Conservation (phyloP, 805 yeast genomes). For the Lachancea waltii region DNA sequence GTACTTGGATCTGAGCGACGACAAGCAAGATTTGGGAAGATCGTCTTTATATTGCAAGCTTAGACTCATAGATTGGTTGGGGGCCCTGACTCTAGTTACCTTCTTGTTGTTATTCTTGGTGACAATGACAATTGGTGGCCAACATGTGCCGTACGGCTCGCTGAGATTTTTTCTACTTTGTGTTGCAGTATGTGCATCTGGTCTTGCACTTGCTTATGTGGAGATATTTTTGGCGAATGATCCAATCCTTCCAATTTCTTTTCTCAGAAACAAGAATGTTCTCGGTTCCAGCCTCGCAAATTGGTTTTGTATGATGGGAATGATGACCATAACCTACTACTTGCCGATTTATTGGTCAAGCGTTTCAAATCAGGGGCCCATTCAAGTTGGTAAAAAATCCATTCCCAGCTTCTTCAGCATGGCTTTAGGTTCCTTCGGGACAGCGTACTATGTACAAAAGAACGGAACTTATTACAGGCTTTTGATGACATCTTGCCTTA, state of each 20-base stretch:
- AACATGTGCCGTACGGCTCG: too few relatives aligned
- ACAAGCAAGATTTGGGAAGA: too few relatives aligned
- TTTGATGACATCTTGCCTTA: slow-evolving; percentile 33
- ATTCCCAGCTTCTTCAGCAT: slow-evolving; percentile 56
- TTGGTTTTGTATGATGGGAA: slow-evolving; percentile 41
- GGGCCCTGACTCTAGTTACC: too few relatives aligned
- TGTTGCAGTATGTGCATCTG: slow-evolving; percentile 25
- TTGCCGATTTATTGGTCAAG: slow-evolving; percentile 56
- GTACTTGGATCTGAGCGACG: too few relatives aligned
- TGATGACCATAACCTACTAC: slow-evolving; percentile 44
- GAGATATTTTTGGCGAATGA: slow-evolving; percentile 41
- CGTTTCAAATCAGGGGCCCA: slow-evolving; percentile 46
- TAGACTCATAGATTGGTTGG: too few relatives aligned
- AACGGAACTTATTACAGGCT: slow-evolving; percentile 41
- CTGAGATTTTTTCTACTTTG: slow-evolving; percentile 15
- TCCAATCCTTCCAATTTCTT: slow-evolving; percentile 57
- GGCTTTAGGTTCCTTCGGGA: slow-evolving; percentile 53
- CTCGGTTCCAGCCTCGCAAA: slow-evolving; percentile 58
- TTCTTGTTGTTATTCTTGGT: too few relatives aligned
- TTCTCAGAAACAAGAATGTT: slow-evolving; percentile 52
- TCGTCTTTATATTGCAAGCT: too few relatives aligned
- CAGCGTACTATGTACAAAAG: slow-evolving; percentile 56
- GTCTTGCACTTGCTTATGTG: slow-evolving; percentile 38
- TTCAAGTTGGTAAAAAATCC: slow-evolving; percentile 52
- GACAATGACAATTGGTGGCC: too few relatives aligned